Evolutionary conservation across 768 basidiomycete genomes (phyloP), one percentile per base, ranked within the genome.

Genomic region (Xerocomellus intermedius): DNA sequence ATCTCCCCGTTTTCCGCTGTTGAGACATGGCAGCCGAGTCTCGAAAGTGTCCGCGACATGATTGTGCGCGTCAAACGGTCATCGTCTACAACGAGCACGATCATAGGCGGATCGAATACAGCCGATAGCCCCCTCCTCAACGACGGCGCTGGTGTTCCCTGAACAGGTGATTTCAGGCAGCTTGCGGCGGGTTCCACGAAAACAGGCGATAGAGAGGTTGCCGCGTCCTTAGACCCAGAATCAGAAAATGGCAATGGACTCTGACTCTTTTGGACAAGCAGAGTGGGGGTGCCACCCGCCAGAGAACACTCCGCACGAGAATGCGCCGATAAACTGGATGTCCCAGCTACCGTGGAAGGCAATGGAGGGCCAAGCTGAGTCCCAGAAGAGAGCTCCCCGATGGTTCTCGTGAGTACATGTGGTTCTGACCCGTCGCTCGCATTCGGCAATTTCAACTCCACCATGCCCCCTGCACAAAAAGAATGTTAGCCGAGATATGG

Each of bases 1-100:
- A 85, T 68, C 64, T 87, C 82, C 7, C 93, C 93, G 64, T 95
- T 92, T 73, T 94, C 89, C 12, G 93, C 92, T 17, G 83, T 84
- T 14, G 82, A 75, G n/a, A 94, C 91, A 30, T 70, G 69, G 69
- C 91, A 93, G 1, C 92, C 91, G 2, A 94, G 75, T 35, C 91
- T 78, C n/a, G 81, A 80, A 41, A 94, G 75, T 69, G 91, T 82
- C 22, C 91, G 79, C 56, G 78, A 80, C 92, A 94, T 93, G 56
- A 94, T 74, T 48, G 80, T 84, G 48, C 92, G 81, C 48, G 93
- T 94, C 50, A 94, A 69, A 12, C 78, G 71, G 68, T 95, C 93
- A 64, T 94, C 90, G 61, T 93, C 91, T 0, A 93, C 91, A 4
- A 93, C 89, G 19, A 92, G 76, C 43, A 89, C 89, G 14, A 77